These are phyloP conservation scores for Kluyveromyces lactis DNA, from an alignment of 805 yeast species.

Conservation along the genomic window DNA sequence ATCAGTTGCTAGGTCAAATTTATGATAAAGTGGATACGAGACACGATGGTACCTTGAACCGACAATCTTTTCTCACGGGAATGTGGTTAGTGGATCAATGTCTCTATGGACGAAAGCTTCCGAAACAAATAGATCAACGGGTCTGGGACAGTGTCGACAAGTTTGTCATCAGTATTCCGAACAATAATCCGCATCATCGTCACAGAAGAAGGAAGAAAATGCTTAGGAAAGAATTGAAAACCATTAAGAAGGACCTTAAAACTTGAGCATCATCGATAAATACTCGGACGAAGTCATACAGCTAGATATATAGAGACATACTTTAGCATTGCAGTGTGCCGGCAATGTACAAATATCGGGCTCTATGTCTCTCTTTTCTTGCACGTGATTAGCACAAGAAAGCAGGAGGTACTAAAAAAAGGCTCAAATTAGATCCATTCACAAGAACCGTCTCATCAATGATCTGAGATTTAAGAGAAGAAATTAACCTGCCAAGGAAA, in stretches of 20 bases:
- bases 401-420: too few species aligned
- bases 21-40: conserved; percentile 66
- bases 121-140: conserved; percentile 52
- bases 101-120: conserved; percentile 85
- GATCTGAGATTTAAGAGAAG: too few species aligned
- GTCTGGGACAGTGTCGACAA: conserved; percentile 75
- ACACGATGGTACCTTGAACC: conserved; percentile 65
- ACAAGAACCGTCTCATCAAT: too few species aligned
- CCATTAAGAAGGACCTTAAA: conserved; percentile 12
- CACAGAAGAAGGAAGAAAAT: conserved; percentile 16
- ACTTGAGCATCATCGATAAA: background rate
- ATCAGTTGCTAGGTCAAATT: conserved; percentile 48
- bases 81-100: conserved; percentile 98
- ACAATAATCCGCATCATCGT: conserved; percentile 3
- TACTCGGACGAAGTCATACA: too few species aligned
- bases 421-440: too few species aligned
- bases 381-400: too few species aligned
- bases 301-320: too few species aligned
- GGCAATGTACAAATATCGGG: too few species aligned
- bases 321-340: too few species aligned
- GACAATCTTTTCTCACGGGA: conserved; percentile 86
- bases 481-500: too few species aligned
- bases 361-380: too few species aligned
- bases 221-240: conserved; percentile 23
- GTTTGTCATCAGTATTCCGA: conserved; percentile 14